Conservation (phyloP, 768 basidiomycete species). For the Kwoniella sp. region DNA sequence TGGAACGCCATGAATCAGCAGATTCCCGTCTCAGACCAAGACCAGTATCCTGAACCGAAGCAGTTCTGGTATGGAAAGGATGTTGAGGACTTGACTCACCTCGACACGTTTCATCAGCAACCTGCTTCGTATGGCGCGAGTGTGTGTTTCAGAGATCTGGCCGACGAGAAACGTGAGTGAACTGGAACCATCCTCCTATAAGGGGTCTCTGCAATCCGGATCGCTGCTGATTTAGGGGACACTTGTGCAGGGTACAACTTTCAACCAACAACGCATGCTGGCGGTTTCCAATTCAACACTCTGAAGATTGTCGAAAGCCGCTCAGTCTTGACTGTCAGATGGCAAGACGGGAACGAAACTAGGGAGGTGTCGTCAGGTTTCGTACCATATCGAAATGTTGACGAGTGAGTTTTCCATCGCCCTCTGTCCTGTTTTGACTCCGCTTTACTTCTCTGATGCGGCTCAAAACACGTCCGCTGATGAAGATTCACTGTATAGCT, state of each 20-base stretch:
- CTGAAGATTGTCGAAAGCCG: slow-evolving; percentile 71
- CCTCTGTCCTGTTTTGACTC: no score
- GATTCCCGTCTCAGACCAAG: slow-evolving; percentile 66
- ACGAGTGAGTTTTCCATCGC: slow-evolving; percentile 68
- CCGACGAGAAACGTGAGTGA: slow-evolving; percentile 16
- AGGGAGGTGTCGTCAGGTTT: slow-evolving; percentile 68
- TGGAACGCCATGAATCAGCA: slow-evolving; percentile 89
- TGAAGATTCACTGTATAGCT: slow-evolving; percentile 51
- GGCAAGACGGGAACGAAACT: slow-evolving; percentile 74
- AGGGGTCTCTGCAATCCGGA: no score
- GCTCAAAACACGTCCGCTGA: slow-evolving; percentile 67
- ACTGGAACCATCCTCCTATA: no score
- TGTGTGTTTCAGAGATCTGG: slow-evolving; percentile 63
- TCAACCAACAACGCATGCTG: slow-evolving; percentile 67
- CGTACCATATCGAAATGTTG: slow-evolving; percentile 80
- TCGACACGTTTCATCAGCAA: slow-evolving; percentile 65
- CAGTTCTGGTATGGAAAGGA: slow-evolving; percentile 74
- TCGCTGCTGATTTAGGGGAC: neutral
- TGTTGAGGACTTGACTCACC: slow-evolving; percentile 66
- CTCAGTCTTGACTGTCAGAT: slow-evolving; percentile 72
- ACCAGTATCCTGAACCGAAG: slow-evolving; percentile 67
- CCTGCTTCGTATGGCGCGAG: slow-evolving; percentile 76
- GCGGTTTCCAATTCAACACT: slow-evolving; percentile 60
- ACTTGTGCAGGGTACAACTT: slow-evolving; percentile 53
- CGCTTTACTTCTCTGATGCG: no score